Base-by-base conservation (phyloP, 2,329 filamentous ascomycete species). In the Aureobasidium sp. region DNA sequence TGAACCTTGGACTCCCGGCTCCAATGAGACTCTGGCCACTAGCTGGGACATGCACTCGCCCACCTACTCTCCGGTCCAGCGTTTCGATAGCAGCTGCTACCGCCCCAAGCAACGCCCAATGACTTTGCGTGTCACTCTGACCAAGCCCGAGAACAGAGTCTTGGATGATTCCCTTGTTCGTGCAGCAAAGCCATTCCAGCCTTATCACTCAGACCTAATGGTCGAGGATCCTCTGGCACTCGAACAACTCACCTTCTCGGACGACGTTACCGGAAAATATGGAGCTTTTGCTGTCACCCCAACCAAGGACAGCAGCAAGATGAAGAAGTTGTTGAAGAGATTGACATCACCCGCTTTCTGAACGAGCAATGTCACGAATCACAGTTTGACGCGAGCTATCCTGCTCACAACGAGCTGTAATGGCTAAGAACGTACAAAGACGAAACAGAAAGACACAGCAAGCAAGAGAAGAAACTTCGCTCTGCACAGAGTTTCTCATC, bases 71-170 rank as follows among this genome's bases (percentile, higher is more conserved):
- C 29, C 49, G 21, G n/a, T 42, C 25, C 58, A 61, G 48, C 57
- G 57, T 27, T 50, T 61, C 25, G 59, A 60, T 41, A 53, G 63
- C 21, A 29, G 16, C 10, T 48, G n/a, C 45, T 61, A 29, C 34
- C 47, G 41, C 8, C 8, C 62, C 71, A 73, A 82, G 37, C 87
- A 84, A 61, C 83, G 92, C 37, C 92, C 97, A 73, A 97, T 97
- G 92, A 97, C 94, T 3, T 77, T 97, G 53, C 89, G 92, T 53
- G 96, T 97, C 91, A 97, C 93, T 0, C 81, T 97, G 60, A 97
- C 94, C 3, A 82, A 92, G 50, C 90, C 91, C 0, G 93, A 97
- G 71, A 81, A 97, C 51, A 86, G 91, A 45, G 81, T 86, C 64
- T 88, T 93, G 64, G 84, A 87, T 11, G 81, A 86, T 64, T 44